Evolutionary conservation across 225 moss, liverwort and hornwort genomes (phyloP), one percentile per base, ranked within the genome.

Genomic region (Sphagnum tenellum): DNA sequence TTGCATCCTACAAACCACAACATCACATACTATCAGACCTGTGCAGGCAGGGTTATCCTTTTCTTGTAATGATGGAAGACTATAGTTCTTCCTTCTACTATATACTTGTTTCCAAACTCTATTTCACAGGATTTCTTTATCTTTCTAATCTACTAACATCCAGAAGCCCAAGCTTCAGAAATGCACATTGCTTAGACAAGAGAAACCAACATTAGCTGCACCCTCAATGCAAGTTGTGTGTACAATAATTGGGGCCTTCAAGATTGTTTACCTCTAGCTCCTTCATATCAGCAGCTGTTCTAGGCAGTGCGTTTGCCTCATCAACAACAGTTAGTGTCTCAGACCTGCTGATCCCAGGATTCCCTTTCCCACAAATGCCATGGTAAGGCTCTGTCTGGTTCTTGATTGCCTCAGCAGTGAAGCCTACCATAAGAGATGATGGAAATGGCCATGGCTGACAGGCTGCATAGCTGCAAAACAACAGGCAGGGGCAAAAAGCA

Each of bases 401-500:
- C 71, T 71, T 77, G 46, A 70, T 55, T 59, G 73, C 89, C 57
- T 62, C 71, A 53, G 80, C 79, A 44, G 64, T 78, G 80, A 94
- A 94, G 67, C 91, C 94, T 45, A 91, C 77, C 94, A 94, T 94
- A 55, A 94, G 70, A 50, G 94, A 89, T 11, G 94, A 87, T 0
- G 94, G 91, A 78, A 91, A 91, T n/a, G 94, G 94, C 94, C 91
- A 94, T 57, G 91, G 94, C 62, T 94, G 94, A 71, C 94, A 87
- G 45, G 83, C 85, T 72, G 77, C 80, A 77, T 94, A 94, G 71
- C 94, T 94, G 80, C 51, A 74, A 63, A 74, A 68, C 45, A 48
- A 69, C 45, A 67, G 13, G 65, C 12, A 70, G 3, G 3, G 60
- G 67, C 5, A 71, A 45, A 63, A 8, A 49, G 50, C 29, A 29